Base-by-base conservation (phyloP, 345 rosid genomes). In the Arabidopsis suecica region DNA sequence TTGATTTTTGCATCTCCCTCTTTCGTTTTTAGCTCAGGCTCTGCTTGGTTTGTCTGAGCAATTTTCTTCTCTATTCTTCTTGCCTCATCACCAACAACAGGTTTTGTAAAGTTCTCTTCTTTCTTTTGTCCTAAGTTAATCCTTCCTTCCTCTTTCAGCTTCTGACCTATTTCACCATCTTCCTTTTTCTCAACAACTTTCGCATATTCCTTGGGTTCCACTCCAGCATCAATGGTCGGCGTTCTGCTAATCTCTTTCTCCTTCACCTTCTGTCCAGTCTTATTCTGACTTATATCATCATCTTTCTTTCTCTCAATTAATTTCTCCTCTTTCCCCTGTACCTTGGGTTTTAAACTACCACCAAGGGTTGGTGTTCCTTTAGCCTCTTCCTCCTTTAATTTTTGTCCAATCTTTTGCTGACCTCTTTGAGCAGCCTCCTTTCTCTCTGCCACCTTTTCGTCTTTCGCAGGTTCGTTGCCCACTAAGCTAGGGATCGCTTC, bases 381-480 rank as follows among this genome's bases (percentile, higher is more conserved):
- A 23, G 28, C 70, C 33, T 62, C 70, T 23, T 76, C 59, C 11
- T 76, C 74, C 66, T 68, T 61, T 16, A 65, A 7, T 34, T 54
- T 69, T 14, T 61, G 65, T 48, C 5, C 28, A 30, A 3, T 37
- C 62, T 47, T 70, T 25, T 56, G 66, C 61, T 62, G 71, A 36
- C 60, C 75, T 10, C 30, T 5, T 32, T 68, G 56, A 68, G 55
- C 22, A 61, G 18, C 13, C 33, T 48, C 80, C 53, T 55, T 76
- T 69, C 54, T 68, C 57, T 75, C 74, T 53, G 61, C 49, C 37
- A 23, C 6, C 42, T 53, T 76, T 69, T 61, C 75, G 54, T 70
- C 76, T 56, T 69, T 64, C 45, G 16, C 7, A 38, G 14, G 22
- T 70, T 70, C 80, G 44, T 70, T 63, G 3, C 37, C 13, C 0